phyloP scores from a whole-genome alignment of 352 stramenopile genomes.

The Pythium grandisporangium region DNA sequence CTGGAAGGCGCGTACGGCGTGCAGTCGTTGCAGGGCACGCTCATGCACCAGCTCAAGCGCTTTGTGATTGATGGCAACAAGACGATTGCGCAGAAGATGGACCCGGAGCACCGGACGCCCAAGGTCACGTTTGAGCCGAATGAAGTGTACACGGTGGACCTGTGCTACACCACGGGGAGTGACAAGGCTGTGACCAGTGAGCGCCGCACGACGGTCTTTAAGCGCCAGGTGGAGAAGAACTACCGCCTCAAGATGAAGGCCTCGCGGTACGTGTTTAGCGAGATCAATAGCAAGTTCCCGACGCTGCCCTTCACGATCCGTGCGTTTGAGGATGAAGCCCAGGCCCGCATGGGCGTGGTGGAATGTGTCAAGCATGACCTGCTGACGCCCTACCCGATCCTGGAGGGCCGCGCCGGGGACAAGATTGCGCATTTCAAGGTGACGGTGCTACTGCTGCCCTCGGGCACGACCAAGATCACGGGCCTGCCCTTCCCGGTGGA shows the following conservation, averaged over 20 bases:
- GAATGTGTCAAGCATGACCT: constrained; percentile 98
- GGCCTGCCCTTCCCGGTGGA: constrained; percentile 88
- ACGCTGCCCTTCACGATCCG: constrained; percentile 98
- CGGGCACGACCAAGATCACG: constrained; percentile 94
- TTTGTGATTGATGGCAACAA: constrained; percentile 99
- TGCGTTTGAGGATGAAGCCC: constrained; percentile 91
- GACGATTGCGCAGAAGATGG: constrained; percentile 88
- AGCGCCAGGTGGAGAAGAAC: constrained; percentile 97
- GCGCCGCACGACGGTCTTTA: constrained; percentile 97
- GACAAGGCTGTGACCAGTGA: constrained; percentile 90
- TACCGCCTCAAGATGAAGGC: constrained; percentile 95
- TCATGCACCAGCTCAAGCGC: constrained; percentile 99
- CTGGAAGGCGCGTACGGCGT: constrained; percentile 96
- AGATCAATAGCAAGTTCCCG: constrained; percentile 98
- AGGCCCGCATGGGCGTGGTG: constrained; percentile 96
- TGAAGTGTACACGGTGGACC: constrained; percentile 99
- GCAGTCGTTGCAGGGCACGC: constrained; percentile 94
- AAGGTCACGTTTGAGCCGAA: constrained; percentile 93
- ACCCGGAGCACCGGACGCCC: constrained; percentile 81
- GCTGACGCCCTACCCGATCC: constrained; percentile 95
- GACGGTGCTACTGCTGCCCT: constrained; percentile 96
- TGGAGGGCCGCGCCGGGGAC: constrained; percentile 92
- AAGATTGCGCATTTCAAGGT: constrained; percentile 99
- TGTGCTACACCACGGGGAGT: constrained; percentile 97
- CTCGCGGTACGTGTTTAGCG: constrained; percentile 93